Percentiles rank a stretch among this genome's conserved stretches.
phyloP scores from a whole-genome alignment of 148 eudicot species.

The Rheum nobile region DNA sequence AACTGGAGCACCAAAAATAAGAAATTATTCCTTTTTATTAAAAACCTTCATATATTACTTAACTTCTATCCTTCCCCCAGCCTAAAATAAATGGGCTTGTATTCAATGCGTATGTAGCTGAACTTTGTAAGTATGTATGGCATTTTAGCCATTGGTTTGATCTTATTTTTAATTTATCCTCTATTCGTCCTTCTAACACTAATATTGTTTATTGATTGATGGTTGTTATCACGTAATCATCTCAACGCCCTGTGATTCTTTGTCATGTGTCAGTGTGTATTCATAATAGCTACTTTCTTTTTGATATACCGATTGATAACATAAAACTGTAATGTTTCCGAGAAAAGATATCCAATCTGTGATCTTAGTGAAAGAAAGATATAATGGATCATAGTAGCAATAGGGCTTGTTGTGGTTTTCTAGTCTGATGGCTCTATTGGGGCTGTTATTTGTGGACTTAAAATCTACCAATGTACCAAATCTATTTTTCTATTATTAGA shows the following conservation, averaged over 20 bases:
- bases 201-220: background rate
- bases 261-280: too few relatives aligned
- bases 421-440: background rate
- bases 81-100: too few relatives aligned
- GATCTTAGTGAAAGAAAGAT: background rate
- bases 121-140: background rate
- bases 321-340: background rate
- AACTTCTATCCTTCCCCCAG: background rate
- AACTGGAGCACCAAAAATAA: background rate
- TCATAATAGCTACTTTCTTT: background rate
- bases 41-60: background rate
- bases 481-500: background rate
- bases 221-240: background rate
- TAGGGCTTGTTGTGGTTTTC: background rate
- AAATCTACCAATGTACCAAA: background rate
- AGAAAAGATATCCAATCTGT: background rate
- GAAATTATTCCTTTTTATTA: background rate
- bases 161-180: background rate
- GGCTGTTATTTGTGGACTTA: background rate
- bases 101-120: background rate
- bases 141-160: background rate
- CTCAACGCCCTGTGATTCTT: too few relatives aligned
- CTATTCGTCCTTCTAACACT: background rate
- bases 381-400: background rate
- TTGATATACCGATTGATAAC: background rate